Conservation (phyloP, 805 yeast genomes). For the Millerozyma acaciae region DNA sequence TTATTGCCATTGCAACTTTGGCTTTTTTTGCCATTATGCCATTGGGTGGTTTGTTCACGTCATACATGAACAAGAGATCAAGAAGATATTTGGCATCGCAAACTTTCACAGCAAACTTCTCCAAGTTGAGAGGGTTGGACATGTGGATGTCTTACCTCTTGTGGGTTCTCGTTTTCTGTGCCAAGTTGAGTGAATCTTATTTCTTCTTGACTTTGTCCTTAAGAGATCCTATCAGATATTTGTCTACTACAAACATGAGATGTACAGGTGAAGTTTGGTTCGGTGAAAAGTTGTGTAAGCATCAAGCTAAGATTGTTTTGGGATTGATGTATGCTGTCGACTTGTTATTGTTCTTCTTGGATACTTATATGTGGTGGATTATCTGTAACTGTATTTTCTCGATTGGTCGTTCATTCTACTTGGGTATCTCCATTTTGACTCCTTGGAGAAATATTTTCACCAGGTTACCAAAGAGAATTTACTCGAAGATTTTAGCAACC, state of each 20-base stretch:
- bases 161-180: slow-evolving; percentile 86
- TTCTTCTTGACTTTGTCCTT: slow-evolving; percentile 83
- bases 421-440: slow-evolving; percentile 97
- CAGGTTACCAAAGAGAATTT: slow-evolving; percentile 97
- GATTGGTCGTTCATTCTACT: slow-evolving; percentile 94
- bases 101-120: slow-evolving; percentile 90
- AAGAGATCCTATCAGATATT: slow-evolving; percentile 90
- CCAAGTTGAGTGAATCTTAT: slow-evolving; percentile 88
- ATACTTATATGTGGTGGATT: slow-evolving; percentile 99
- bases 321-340: slow-evolving; percentile 94
- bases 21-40: slow-evolving; percentile 93
- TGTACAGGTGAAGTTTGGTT: slow-evolving; percentile 96
- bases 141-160: slow-evolving; percentile 94
- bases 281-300: slow-evolving; percentile 67
- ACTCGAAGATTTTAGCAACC: slow-evolving; percentile 95
- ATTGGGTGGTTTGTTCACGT: slow-evolving; percentile 90
- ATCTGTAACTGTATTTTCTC: slow-evolving; percentile 92
- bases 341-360: slow-evolving; percentile 93
- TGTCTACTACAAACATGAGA: slow-evolving; percentile 83
- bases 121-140: slow-evolving; percentile 77
- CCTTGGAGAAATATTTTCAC: slow-evolving; percentile 99
- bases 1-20: slow-evolving; percentile 80
- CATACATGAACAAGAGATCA: slow-evolving; percentile 80
- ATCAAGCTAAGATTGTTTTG: slow-evolving; percentile 83
- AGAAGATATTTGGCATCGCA: slow-evolving; percentile 91